A percentile compares a stretch with the other conserved stretches of the same genome.
Evolutionary conservation across 140 eudicot genomes (phyloP).

Genomic region (Anethum foeniculum): DNA sequence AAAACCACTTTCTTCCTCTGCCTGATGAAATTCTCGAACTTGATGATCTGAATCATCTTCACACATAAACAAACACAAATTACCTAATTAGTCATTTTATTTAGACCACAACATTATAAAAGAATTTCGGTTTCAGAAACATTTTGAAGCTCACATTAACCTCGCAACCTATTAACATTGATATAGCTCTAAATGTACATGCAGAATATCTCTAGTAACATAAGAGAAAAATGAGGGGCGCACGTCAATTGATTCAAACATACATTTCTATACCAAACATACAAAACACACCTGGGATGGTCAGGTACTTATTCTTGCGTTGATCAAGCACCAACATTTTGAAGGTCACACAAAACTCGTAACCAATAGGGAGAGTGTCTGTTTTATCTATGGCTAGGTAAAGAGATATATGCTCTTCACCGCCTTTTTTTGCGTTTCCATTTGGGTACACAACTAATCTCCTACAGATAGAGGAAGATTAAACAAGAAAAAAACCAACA

Average conservation of each 20-base stretch:
- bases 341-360: background rate
- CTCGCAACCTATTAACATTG: no score
- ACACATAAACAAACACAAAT: background rate
- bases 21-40: background rate
- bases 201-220: no score
- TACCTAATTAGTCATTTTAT: background rate
- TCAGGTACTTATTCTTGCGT: background rate
- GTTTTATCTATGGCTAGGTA: background rate
- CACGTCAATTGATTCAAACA: no score
- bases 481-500: no score
- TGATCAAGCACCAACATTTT: slow-evolving; percentile 6
- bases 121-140: no score
- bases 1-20: slow-evolving; percentile 28
- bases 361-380: background rate
- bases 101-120: no score
- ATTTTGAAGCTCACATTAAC: no score
- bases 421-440: background rate
- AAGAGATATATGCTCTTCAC: background rate
- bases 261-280: no score
- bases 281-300: no score
- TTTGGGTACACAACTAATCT: background rate
- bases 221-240: no score
- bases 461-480: no score
- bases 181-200: no score
- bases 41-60: background rate